Base-by-base conservation (phyloP, 2,329 filamentous ascomycete species). In the Xylaria sp. region DNA sequence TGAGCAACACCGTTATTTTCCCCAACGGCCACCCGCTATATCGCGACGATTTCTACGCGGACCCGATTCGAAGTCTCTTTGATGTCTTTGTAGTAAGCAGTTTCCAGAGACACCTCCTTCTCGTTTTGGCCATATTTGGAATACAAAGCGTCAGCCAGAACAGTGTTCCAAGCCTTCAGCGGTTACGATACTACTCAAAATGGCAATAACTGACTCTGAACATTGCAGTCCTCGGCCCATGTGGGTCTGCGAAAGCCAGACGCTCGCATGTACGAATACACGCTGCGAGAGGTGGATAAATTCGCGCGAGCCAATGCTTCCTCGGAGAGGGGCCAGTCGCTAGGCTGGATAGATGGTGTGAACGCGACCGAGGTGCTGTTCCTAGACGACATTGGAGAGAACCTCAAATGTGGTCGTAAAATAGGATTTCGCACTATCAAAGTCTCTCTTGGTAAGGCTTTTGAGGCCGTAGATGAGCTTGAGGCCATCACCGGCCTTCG, bases 301-400 rank as follows among this genome's bases (percentile, higher is more conserved):
- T 88, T 87, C 71, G 88, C 89, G 1, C 83, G 81, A 74, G 78
- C 82, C 27, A 88, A 87, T 54, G 81, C 81, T 2, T 62, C 71
- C 2, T 79, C 80, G 17, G 73, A 76, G 42, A 77, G 81, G 69
- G 83, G 81, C 0, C 72, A 71, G 68, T 72, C 69, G 9, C 71
- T 79, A 39, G 84, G 83, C 3, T 86, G 85, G 82, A 78, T 77
- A 17, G 79, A 81, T 5, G 82, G 85, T 0, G 82, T 96, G 9
- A 78, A 81, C 63, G 81, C 90, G 0, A 81, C 81, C 0, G 93
- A 97, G 62, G 83, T 97, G 50, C 80, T 97, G 4, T 99, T 99
- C 77, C 80, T 97, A 56, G 96, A 97, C 77, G 94, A 97, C 74
- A 97, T 99, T 77, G 96, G 96, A 1, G 90, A 94, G 79, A 99